A percentile compares a stretch with the other conserved stretches of the same genome.
Evolutionary conservation across 768 basidiomycete species (phyloP).

Genomic region (Tulasnella sp.): DNA sequence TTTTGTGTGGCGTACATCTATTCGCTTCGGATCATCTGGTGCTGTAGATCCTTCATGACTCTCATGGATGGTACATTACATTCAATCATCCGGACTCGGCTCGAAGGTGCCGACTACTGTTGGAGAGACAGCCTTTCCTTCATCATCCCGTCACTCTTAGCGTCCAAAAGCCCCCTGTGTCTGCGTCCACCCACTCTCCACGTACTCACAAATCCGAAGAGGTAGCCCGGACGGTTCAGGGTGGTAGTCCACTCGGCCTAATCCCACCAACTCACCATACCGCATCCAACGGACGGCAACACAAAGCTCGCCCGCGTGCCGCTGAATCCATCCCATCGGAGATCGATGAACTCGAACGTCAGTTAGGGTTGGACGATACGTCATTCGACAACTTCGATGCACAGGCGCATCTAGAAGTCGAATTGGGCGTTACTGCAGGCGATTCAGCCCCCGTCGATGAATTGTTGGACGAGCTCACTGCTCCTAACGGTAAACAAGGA

Average conservation of each 20-base stretch:
- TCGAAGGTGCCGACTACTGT: conserved; percentile 51
- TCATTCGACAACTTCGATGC: too few species aligned
- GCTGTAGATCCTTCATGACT: conserved; percentile 56
- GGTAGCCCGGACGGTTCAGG: too few species aligned
- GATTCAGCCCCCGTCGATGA: background rate
- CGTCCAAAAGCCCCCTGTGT: conserved; percentile 26
- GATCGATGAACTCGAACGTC: too few species aligned
- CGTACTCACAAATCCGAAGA: background rate
- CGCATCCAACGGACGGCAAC: background rate
- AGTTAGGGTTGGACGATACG: too few species aligned
- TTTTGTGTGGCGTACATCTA: background rate
- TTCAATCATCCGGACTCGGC: conserved; percentile 55
- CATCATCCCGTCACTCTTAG: conserved; percentile 22
- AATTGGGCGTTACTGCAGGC: too few species aligned
- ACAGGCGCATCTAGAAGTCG: too few species aligned
- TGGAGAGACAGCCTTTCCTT: conserved; percentile 27
- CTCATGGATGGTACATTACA: conserved; percentile 66
- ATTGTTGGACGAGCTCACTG: background rate
- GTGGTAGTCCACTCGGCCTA: background rate
- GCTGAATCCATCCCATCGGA: too few species aligned
- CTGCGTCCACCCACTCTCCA: conserved; percentile 24
- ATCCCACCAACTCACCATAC: background rate
- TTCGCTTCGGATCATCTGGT: conserved; percentile 13
- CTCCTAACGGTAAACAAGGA: too few species aligned
- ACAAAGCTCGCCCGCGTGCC: too few species aligned